Evolutionary conservation across 352 stramenopile species (phyloP), one percentile per base, ranked within the genome.

Genomic region (Saprolegnia diclina): DNA sequence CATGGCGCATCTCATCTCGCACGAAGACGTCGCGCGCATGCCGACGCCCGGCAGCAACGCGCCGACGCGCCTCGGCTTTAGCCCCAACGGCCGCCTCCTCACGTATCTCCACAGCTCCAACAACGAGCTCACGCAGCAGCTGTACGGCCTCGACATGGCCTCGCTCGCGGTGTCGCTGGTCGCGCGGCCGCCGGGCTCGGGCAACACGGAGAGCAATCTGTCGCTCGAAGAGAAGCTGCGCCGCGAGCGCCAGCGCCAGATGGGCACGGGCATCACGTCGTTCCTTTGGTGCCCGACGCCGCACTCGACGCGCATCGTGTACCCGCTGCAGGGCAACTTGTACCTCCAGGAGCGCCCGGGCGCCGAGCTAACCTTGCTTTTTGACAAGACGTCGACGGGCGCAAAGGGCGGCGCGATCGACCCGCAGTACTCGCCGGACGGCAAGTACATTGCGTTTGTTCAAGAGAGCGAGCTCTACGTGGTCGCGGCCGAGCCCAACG

Each of bases 391-490:
- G 19, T 85, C 82, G 5, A 89, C 85, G 1, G 82, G 82, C 7
- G 79, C 74, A 1, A 78, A 75, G 16, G 89, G 89, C 24, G 83
- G 84, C 18, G 90, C 89, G 40, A 96, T 98, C 61, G 95, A 99
- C 76, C 88, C 96, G 59, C 92, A 98, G 71, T 90, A 90, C 68
- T 97, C 88, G 11, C 94, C 94, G 5, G 90, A 98, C 65, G 94
- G 94, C 21, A 76, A 79, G 22, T 90, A 91, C 73, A 91, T 98
- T 50, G 95, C 92, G 13, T 99, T 98, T 78, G 91, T 98, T 32
- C 87, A 92, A 65, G 83, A 96, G 71, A 90, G 90, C 53, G 95
- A 99, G 76, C 75, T 99, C 26, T 98, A 98, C 75, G 85, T 97
- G 11, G 77, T 97, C 24, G 65, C 81, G 18, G 90, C 81, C 62